Base-by-base conservation (phyloP, 768 basidiomycete species). In the Cyathus striatus region DNA sequence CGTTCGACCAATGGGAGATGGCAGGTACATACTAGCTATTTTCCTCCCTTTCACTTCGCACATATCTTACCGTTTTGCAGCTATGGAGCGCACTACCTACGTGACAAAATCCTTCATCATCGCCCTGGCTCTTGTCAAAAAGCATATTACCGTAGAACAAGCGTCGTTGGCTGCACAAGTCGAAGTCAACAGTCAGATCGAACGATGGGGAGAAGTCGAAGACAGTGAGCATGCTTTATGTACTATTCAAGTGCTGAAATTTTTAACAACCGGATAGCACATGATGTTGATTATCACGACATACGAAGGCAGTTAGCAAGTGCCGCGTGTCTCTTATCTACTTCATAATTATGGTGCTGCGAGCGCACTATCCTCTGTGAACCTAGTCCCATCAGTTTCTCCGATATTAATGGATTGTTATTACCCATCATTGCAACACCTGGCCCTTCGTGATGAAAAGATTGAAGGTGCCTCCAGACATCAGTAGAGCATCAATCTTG, bases 191-290 rank as follows among this genome's bases (percentile, higher is more conserved):
- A 94, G 91, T 59, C 95, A 98, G 66, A 97, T 97, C 47, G 81
- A 94, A 62, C 76, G 83, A 38, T 99, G 96, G 96, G 96, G 96
- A n/a, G 95, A 98, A 65, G 96, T 99, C 0, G 96, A 98, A 70
- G 96, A 98, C 61, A 90, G 95, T 98, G 56, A 72, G 96, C 73
- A 23, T 18, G 24, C 34, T 18, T 50, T 38, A 42, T 25, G 36
- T 55, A 23, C 24, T 33, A 9, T 16, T 13, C 18, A 16, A 10
- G 21, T 10, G 7, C 9, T 7, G 9, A 37, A 7, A 14, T 18
- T 37, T 7, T 10, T 18, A 37, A n/a, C 17, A 14, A 7, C 36
- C 14, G 10, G 10, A 21, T 20, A 99, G 95, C 96, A 12, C 96
- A 98, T 57, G 96, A 99, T 62, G 94, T 99, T 34, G 96, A 99